Evolutionary conservation across 2,329 filamentous ascomycete genomes (phyloP), one percentile per base, ranked within the genome.

Genomic region (Fusarium nygamai): DNA sequence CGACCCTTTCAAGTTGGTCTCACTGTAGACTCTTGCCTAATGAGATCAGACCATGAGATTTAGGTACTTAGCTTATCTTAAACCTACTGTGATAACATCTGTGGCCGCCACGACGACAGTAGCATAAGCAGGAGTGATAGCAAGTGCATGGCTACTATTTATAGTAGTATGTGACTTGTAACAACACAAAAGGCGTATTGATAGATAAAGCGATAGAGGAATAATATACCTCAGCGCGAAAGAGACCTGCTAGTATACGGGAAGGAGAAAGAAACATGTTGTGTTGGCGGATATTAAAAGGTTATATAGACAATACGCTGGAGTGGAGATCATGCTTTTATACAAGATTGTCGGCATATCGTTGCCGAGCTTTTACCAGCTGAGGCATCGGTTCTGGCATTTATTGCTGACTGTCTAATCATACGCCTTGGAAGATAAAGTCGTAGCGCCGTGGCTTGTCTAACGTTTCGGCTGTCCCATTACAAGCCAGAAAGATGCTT

Each of bases 41-140:
- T 20, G 11, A 20, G 3, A 16, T 43, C 20, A 57, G 16, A 31
- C 0, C 5, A 3, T 3, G 3, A 4, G 3, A 4, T 11, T 7
- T 2, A 20, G 19, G 29, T 13, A 22, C 2, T 17, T n/a, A 2
- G 14, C 6, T 7, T 48, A 10, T 1, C 4, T 22, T 31, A 5
- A 7, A 43, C 38, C 5, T 33, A 31, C 53, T 17, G 53, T 20
- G 20, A 57, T 33, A 10, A 57, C 16, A 16, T 43, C 53, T 33
- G 53, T 24, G 0, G 38, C 20, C 5, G 38, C 53, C 4, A 6
- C 17, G 3, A 29, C 29, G 7, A 2, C 8, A 6, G 22, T 7
- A 19, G 29, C n/a, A 31, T 10, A 43, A 9, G 22, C 24, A 11
- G 3, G 14, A 43, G 1, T 20, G 29, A 11, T 7, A 57, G 7